A percentile compares a stretch with the other conserved stretches of the same genome.
Evolutionary conservation across 345 rosid genomes (phyloP).

Genomic region (Anastatica hierochuntica): DNA sequence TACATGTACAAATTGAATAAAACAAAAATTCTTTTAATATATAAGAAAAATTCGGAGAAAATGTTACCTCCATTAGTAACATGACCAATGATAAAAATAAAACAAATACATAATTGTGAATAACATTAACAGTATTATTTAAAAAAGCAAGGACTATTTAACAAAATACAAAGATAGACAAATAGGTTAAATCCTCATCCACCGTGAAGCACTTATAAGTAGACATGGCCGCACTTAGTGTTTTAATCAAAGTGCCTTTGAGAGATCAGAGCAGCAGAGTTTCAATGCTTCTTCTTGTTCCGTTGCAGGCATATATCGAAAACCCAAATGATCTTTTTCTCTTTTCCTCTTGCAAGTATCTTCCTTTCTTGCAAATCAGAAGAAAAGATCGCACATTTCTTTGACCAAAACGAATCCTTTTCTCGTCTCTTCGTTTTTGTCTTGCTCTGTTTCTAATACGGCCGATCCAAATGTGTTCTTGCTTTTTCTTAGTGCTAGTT

Average conservation of each 20-base stretch:
- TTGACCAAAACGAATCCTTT: background rate
- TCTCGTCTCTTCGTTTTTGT: background rate
- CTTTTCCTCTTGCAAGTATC: background rate
- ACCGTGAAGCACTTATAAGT: slow-evolving; percentile 6
- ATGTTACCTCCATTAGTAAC: too few relatives aligned
- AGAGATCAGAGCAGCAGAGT: slow-evolving; percentile 30
- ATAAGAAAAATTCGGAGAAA: too few relatives aligned
- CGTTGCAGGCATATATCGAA: slow-evolving; percentile 36
- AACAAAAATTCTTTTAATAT: too few relatives aligned
- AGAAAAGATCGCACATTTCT: slow-evolving; percentile 13
- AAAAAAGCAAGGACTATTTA: too few relatives aligned
- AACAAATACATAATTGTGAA: too few relatives aligned
- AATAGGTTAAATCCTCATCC: background rate
- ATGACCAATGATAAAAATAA: too few relatives aligned
- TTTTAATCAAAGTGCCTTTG: slow-evolving; percentile 20
- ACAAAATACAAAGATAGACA: background rate
- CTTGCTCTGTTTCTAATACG: too few relatives aligned
- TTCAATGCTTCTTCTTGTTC: slow-evolving; percentile 23
- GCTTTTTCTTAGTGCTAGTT: background rate
- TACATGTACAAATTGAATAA: too few relatives aligned
- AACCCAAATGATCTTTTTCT: slow-evolving; percentile 1
- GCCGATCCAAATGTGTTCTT: slow-evolving; percentile 38
- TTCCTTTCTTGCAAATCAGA: background rate
- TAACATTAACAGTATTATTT: too few relatives aligned
- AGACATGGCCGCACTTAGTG: background rate